Base-by-base conservation (phyloP, 352 stramenopile species). In the Globisporangium perplexum region DNA sequence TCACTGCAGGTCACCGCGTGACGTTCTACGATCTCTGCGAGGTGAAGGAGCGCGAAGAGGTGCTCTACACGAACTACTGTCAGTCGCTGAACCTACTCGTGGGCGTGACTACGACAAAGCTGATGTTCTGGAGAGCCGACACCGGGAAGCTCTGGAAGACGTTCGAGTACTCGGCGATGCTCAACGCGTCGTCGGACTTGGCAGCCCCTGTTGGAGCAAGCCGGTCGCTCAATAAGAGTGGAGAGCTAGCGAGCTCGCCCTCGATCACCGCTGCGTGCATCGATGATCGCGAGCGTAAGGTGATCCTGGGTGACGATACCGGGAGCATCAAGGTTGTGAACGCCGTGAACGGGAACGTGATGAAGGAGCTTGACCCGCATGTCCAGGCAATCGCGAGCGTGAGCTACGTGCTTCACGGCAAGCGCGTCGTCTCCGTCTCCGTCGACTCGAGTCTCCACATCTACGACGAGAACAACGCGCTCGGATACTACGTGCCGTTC, bases 221-320 rank as follows among this genome's bases (percentile, higher is more conserved):
- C 22, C 41, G 15, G 22, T 30, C 41, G 20, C 41, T 47, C 10
- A 5, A 3, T 12, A 38, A 38, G 33, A 38, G 10, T 1, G 11
- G 14, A 17, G 33, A 38, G 11, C 11, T 50, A 12, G 33, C 23
- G 23, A 50, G 59, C 51, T 46, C 55, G 45, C 59, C 54, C 60
- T 60, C 66, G 26, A 85, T 95, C 33, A 88, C 81, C 0, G 73
- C 80, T 1, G 73, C 77, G n/a, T 93, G 81, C 48, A 62, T 95
- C 12, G 85, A 95, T 59, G 83, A 95, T 43, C 72, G 83, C 1
- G 77, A 92, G 57, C 67, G 85, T 1, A 93, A 95, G 55, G 54
- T 93, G 20, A 73, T 95, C 35, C 43, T 93, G 4, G 85, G 85
- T 12, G 79, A 93, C 48, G 81, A 93, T 38, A 56, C 57, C 0